Base-by-base conservation (phyloP, 805 yeast genomes). In the Yamadazyma phyllophila region DNA sequence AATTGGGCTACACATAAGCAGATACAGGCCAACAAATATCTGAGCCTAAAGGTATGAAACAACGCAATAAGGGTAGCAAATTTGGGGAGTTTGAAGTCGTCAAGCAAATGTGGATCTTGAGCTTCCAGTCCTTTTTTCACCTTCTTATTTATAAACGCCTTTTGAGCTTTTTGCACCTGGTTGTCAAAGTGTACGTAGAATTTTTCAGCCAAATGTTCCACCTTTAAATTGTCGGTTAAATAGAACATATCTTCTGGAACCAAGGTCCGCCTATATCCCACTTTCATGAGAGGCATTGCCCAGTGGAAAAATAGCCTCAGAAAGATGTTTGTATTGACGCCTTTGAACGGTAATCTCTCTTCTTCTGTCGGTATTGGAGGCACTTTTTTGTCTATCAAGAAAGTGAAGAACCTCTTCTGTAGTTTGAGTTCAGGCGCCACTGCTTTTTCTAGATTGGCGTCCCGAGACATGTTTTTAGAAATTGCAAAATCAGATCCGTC, bases 211-310 rank as follows among this genome's bases (percentile, higher is more conserved):
- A 62, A 52, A n/a, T 47, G 37, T 13, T 59, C 57, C 26, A 65
- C 61, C 43, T 57, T 61, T 56, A 66, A 43, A 30, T 62, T 59
- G 24, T 59, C 61, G 7, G 59, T 52, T 26, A 66, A 51, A 32
- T 41, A 45, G 46, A 43, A 83, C 52, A 83, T 56, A 60, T 85
- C 90, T 36, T 75, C 74, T 2, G 82, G 77, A 33, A 74, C 76
- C 31, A 85, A 59, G 0, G 88, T 82, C 55, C 90, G 69, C 60
- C 78, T 82, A 61, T 84, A 84, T 6, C 90, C 90, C 6, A 76
- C 76, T 14, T 60, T 65, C 66, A 85, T 61, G 36, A 83, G 52
- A 0, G 88, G 88, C 27, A 64, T 57, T 36, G 83, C 61, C 88
- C 89, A 85, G 78, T 81, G 73, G 59, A 82, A 79, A 52, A 80